phyloP scores from a whole-genome alignment of 768 basidiomycete genomes.

The Sarcomyxa edulis region DNA sequence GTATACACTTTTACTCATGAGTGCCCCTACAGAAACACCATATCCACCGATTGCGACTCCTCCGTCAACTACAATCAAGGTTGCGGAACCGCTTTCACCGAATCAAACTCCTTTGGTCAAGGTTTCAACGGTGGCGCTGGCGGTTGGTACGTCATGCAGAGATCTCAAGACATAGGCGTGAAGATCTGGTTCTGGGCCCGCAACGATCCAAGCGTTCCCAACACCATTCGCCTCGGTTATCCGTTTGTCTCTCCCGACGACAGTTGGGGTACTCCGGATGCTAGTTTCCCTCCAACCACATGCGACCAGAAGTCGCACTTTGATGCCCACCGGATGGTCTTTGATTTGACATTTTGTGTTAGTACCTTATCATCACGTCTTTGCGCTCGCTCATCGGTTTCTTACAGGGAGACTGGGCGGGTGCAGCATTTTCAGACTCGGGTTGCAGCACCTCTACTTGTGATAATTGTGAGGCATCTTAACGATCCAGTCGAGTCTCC shows the following conservation, averaged over 20 bases:
- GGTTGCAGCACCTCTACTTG: constrained; percentile 38
- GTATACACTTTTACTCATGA: too few relatives aligned
- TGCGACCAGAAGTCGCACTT: constrained; percentile 54
- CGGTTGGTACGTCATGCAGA: constrained; percentile 55
- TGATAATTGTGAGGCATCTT: constrained; percentile 37
- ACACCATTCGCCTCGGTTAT: constrained; percentile 24
- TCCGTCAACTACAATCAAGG: constrained; percentile 51
- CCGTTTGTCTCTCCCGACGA: constrained; percentile 12
- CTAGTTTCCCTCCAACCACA: constrained; percentile 36
- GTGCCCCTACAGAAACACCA: constrained; percentile 29
- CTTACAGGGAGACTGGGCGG: constrained; percentile 50
- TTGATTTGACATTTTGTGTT: constrained; percentile 62
- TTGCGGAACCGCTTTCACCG: constrained; percentile 45
- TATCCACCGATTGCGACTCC: constrained; percentile 45
- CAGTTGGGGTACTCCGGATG: constrained; percentile 43
- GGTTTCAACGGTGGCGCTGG: constrained; percentile 49
- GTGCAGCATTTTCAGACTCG: constrained; percentile 29
- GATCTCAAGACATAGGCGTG: constrained; percentile 35
- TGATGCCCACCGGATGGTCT: constrained; percentile 45
- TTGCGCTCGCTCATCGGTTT: constrained; percentile 3
- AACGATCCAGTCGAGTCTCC: not conserved
- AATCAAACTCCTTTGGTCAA: constrained; percentile 36
- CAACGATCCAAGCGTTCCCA: constrained; percentile 36
- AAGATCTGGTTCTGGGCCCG: constrained; percentile 62
- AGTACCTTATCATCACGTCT: constrained; percentile 14